A percentile compares a stretch with the other conserved stretches of the same genome.
Evolutionary conservation across 2,329 filamentous ascomycete genomes (phyloP).

Genomic region (Zopfia rhizophila): DNA sequence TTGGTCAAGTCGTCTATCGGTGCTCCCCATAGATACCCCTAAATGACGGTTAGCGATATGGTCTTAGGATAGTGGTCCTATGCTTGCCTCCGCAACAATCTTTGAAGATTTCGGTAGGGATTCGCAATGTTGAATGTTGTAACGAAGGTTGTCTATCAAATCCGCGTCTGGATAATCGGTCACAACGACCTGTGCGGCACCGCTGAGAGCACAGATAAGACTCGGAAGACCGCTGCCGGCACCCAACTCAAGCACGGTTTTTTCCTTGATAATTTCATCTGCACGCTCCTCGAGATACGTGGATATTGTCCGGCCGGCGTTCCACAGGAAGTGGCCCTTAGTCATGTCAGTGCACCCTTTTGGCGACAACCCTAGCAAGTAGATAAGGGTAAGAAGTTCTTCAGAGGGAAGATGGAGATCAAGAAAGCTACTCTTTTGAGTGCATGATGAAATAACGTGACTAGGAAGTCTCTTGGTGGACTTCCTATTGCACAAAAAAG

Average conservation of each 20-base stretch:
- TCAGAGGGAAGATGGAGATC: too few relatives aligned
- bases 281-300: slow-evolving; percentile 79
- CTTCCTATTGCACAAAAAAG: too few relatives aligned
- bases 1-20: slow-evolving; percentile 68
- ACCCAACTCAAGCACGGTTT: slow-evolving; percentile 86
- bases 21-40: slow-evolving; percentile 87
- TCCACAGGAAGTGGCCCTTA: slow-evolving; percentile 88
- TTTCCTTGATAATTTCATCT: slow-evolving; percentile 67
- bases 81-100: slow-evolving; percentile 52
- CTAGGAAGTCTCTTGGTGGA: too few relatives aligned
- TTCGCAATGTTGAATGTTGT: slow-evolving; percentile 74
- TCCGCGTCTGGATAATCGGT: slow-evolving; percentile 91
- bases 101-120: slow-evolving; percentile 50
- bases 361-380: too few relatives aligned
- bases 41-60: slow-evolving; percentile 41
- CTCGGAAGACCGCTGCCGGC: slow-evolving; percentile 87
- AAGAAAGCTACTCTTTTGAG: too few relatives aligned
- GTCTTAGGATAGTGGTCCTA: slow-evolving; percentile 6
- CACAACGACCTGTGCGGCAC: slow-evolving; percentile 74
- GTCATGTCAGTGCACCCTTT: slow-evolving; percentile 25
- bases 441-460: too few relatives aligned
- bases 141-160: slow-evolving; percentile 80
- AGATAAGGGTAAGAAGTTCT: too few relatives aligned
- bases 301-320: slow-evolving; percentile 82
- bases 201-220: slow-evolving; percentile 78